Evolutionary conservation across 2,329 filamentous ascomycete species (phyloP).

Genomic region (Fusarium setosum): DNA sequence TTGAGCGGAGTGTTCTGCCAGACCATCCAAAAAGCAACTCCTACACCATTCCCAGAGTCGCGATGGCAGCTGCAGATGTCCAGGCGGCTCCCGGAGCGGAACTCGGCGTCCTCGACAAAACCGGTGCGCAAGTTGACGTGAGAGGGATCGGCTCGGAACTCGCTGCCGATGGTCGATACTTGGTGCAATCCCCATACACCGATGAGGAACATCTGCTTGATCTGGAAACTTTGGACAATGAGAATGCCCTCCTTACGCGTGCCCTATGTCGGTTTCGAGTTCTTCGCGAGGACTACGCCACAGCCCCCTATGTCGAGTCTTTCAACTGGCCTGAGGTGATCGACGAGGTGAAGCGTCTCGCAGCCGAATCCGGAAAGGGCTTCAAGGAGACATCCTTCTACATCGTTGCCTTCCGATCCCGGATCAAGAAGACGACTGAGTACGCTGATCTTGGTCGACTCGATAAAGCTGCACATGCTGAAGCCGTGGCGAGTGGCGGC

Average conservation of each 20-base stretch:
- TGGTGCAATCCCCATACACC: conserved; percentile 83
- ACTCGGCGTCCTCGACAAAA: conserved; percentile 40
- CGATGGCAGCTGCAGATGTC: conserved; percentile 44
- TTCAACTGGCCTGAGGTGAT: conserved; percentile 83
- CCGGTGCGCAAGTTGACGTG: conserved; percentile 40
- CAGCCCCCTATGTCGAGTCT: conserved; percentile 74
- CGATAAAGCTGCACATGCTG: conserved; percentile 82
- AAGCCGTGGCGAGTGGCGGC: conserved; percentile 83
- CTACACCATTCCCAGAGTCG: conserved; percentile 3
- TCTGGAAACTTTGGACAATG: conserved; percentile 71
- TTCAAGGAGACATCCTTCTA: conserved; percentile 80
- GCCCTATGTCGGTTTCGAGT: conserved; percentile 75
- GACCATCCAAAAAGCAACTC: not conserved
- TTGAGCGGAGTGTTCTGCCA: not conserved
- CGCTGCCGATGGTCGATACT: conserved; percentile 40
- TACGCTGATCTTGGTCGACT: conserved; percentile 76
- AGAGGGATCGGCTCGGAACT: conserved; percentile 35
- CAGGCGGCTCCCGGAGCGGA: conserved; percentile 38
- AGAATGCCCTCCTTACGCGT: conserved; percentile 76
- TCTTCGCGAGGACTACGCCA: conserved; percentile 78
- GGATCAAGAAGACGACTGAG: conserved; percentile 74
- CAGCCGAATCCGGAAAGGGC: conserved; percentile 52
- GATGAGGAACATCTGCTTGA: conserved; percentile 78
- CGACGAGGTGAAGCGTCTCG: conserved; percentile 64
- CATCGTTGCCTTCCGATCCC: conserved; percentile 85